Conservation (phyloP, 2,329 filamentous ascomycete species). For the Colletotrichum sp. region DNA sequence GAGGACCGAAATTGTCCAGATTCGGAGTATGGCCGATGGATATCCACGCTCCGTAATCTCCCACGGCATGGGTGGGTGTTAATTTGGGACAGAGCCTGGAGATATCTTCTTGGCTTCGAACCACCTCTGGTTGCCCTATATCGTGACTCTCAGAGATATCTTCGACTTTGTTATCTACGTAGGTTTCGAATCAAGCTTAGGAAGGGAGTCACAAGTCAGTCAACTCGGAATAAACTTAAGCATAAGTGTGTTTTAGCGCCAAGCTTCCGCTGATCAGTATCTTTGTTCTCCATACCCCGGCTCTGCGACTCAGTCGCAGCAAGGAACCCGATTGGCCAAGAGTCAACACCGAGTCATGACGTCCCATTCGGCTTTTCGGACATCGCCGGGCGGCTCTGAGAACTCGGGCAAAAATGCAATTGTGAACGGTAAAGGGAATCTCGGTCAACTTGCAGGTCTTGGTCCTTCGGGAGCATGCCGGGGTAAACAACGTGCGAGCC, state of each 20-base stretch:
- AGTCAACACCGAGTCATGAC: neutral
- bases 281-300: neutral
- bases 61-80: neutral
- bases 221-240: neutral
- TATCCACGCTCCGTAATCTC: neutral
- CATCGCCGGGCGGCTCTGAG: neutral
- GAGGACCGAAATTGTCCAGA: neutral
- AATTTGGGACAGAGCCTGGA: neutral
- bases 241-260: neutral
- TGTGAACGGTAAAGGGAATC: neutral
- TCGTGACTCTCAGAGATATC: neutral
- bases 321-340: neutral
- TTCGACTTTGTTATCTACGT: neutral
- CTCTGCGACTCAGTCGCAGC: neutral
- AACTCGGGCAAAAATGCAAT: neutral
- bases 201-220: neutral
- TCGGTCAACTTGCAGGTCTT: neutral
- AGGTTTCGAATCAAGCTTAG: neutral
- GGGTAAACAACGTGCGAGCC: neutral
- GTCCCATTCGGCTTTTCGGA: neutral
- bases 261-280: neutral
- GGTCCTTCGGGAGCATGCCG: neutral
- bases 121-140: neutral
- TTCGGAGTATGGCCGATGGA: neutral
- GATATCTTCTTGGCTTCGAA: neutral